phyloP scores from a whole-genome alignment of 352 stramenopile genomes.

The Pythium vanterpoolii region DNA sequence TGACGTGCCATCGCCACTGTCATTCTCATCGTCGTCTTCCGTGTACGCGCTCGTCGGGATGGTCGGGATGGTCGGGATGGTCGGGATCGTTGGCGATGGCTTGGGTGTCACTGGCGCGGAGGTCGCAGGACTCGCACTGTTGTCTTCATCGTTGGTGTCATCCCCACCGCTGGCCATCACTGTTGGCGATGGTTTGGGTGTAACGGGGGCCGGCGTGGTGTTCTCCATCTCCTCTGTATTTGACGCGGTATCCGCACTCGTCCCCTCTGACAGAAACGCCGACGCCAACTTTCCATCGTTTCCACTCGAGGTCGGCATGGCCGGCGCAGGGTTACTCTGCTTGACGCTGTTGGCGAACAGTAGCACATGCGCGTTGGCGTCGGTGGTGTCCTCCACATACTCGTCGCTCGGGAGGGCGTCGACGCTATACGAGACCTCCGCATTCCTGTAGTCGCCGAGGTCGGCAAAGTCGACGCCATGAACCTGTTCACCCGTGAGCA shows the following conservation, averaged over 20 bases:
- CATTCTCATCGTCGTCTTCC: neutral
- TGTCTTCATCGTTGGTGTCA: too few relatives aligned
- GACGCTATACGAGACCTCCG: neutral
- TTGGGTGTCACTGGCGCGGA: neutral
- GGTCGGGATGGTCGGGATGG: neutral
- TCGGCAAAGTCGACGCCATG: neutral
- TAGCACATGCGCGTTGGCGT: too few relatives aligned
- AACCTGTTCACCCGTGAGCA: neutral
- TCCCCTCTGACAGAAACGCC: too few relatives aligned
- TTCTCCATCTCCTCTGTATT: too few relatives aligned
- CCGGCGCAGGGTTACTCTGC: too few relatives aligned
- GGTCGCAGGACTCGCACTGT: too few relatives aligned
- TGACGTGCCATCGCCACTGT: neutral
- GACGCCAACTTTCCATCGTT: too few relatives aligned
- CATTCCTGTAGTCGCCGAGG: neutral
- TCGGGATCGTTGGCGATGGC: neutral
- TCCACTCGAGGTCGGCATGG: too few relatives aligned
- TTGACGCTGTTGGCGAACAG: neutral
- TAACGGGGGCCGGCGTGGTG: too few relatives aligned
- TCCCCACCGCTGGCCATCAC: too few relatives aligned
- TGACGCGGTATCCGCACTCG: too few relatives aligned
- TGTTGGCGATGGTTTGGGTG: too few relatives aligned
- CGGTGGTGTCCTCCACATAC: neutral
- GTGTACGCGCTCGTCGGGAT: neutral
- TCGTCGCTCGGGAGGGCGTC: neutral